These are phyloP conservation scores for Ustulina deusta DNA, from an alignment of 2,329 filamentous ascomycete genomes.

Conservation along the genomic window DNA sequence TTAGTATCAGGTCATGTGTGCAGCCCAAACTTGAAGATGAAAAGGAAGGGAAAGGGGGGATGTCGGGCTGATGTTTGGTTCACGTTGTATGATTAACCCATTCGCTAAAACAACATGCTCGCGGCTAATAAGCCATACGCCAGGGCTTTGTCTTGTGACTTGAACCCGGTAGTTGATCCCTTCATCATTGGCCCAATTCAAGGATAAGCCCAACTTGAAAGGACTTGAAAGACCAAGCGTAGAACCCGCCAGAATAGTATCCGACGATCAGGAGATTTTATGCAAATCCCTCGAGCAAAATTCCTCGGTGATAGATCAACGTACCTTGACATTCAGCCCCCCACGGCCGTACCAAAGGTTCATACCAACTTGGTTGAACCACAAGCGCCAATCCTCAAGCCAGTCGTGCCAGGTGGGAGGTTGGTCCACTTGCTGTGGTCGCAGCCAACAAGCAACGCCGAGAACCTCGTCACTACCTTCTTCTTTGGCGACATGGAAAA, in stretches of 20 bases:
- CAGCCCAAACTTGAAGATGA: slow-evolving; percentile 9
- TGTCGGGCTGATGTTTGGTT: slow-evolving; percentile 25
- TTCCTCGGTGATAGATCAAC: slow-evolving; percentile 30
- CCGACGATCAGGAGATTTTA: slow-evolving; percentile 6
- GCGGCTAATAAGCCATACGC: slow-evolving; percentile 26
- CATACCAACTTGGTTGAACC: slow-evolving; percentile 73
- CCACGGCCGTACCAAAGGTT: slow-evolving; percentile 77
- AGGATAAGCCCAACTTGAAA: slow-evolving; percentile 12
- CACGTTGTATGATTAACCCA: slow-evolving; percentile 40
- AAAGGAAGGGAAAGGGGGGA: not conserved
- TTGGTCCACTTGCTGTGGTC: slow-evolving; percentile 62
- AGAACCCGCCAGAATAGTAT: slow-evolving; percentile 1
- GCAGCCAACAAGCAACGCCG: slow-evolving; percentile 79
- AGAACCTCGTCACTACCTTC: slow-evolving; percentile 66
- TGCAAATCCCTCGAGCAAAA: slow-evolving; percentile 8
- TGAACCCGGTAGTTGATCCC: slow-evolving; percentile 2
- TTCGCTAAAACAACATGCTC: slow-evolving; percentile 39
- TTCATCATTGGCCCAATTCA: slow-evolving; percentile 15
- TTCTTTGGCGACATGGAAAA: slow-evolving; percentile 78
- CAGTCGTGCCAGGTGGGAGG: slow-evolving; percentile 71
- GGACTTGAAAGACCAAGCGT: slow-evolving; percentile 12
- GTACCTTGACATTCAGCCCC: slow-evolving; percentile 71
- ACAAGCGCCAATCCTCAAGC: slow-evolving; percentile 74
- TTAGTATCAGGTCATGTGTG: slow-evolving; percentile 35
- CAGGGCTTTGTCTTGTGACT: slow-evolving; percentile 4